phyloP scores from a whole-genome alignment of 2,329 filamentous ascomycete species.

The Microsporum audouinii region DNA sequence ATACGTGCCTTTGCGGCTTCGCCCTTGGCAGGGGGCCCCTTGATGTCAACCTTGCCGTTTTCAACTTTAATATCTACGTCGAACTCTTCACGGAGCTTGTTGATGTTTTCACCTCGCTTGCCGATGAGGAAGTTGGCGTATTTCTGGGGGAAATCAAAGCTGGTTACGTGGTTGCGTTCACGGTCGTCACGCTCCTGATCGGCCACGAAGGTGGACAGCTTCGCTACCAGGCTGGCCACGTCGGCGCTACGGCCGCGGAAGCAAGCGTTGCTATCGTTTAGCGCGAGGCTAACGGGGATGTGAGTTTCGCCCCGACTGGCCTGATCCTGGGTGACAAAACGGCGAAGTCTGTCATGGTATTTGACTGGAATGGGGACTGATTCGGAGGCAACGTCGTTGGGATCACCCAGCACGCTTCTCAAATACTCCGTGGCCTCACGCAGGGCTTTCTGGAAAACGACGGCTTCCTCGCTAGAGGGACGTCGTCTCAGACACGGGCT shows the following conservation, averaged over 20 bases:
- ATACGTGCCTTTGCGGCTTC: slow-evolving; percentile 79
- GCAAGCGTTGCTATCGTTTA: slow-evolving; percentile 47
- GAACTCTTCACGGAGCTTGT: slow-evolving; percentile 56
- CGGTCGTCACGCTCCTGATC: slow-evolving; percentile 88
- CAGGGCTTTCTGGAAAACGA: slow-evolving; percentile 47
- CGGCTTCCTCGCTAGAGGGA: slow-evolving; percentile 44
- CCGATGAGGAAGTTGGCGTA: slow-evolving; percentile 76
- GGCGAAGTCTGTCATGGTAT: slow-evolving; percentile 53
- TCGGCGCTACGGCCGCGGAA: slow-evolving; percentile 65
- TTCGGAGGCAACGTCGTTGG: slow-evolving; percentile 44
- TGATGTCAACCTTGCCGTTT: slow-evolving; percentile 88
- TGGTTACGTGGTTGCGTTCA: slow-evolving; percentile 74
- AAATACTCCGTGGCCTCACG: slow-evolving; percentile 49
- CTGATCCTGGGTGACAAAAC: slow-evolving; percentile 48
- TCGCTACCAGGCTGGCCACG: slow-evolving; percentile 60
- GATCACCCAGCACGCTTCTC: slow-evolving; percentile 41
- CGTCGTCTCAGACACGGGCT: slow-evolving; percentile 46
- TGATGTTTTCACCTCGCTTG: slow-evolving; percentile 56
- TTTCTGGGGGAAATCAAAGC: slow-evolving; percentile 90
- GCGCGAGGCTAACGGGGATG: slow-evolving; percentile 47
- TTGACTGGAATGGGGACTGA: slow-evolving; percentile 46
- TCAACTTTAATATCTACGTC: slow-evolving; percentile 77
- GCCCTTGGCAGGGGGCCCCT: slow-evolving; percentile 89
- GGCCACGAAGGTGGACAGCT: slow-evolving; percentile 67
- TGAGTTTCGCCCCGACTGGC: slow-evolving; percentile 37